phyloP scores from a whole-genome alignment of 768 basidiomycete genomes.

The Gelatoporia subvermispora region DNA sequence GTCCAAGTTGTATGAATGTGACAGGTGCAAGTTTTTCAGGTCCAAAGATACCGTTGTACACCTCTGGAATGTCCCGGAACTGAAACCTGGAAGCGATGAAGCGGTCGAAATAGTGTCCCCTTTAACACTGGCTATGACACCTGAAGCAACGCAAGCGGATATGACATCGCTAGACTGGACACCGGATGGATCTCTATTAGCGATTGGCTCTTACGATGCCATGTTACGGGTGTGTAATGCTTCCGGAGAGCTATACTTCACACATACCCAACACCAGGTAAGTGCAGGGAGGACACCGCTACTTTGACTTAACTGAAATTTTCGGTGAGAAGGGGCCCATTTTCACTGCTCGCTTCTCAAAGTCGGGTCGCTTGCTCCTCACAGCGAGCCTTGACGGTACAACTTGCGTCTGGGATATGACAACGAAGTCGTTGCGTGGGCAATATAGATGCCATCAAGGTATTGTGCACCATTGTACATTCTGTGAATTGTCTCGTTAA shows the following conservation, averaged over 20 bases:
- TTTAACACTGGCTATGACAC: slow-evolving; percentile 43
- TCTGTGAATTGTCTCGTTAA: not conserved
- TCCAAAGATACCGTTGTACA: slow-evolving; percentile 75
- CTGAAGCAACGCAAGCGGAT: slow-evolving; percentile 48
- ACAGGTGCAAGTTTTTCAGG: slow-evolving; percentile 21
- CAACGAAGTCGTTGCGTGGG: slow-evolving; percentile 50
- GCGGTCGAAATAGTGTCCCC: slow-evolving; percentile 2
- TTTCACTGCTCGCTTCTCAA: slow-evolving; percentile 75
- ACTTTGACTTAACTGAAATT: slow-evolving; percentile 1
- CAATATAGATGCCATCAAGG: slow-evolving; percentile 68
- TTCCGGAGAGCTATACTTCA: slow-evolving; percentile 58
- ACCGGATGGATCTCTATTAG: slow-evolving; percentile 63
- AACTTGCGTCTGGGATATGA: slow-evolving; percentile 74
- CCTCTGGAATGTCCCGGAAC: slow-evolving; percentile 59
- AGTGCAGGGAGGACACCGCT: slow-evolving; percentile 8
- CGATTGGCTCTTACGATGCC: slow-evolving; percentile 75
- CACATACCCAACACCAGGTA: slow-evolving; percentile 63
- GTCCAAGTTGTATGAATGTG: not conserved
- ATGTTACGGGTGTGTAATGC: slow-evolving; percentile 63
- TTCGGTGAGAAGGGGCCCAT: slow-evolving; percentile 63
- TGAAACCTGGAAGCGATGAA: slow-evolving; percentile 19
- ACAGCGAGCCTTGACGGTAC: slow-evolving; percentile 78
- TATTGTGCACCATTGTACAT: slow-evolving; percentile 21
- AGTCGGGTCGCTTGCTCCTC: slow-evolving; percentile 63
- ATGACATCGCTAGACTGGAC: slow-evolving; percentile 79